phyloP scores from a whole-genome alignment of 352 stramenopile species.

The Phytophthora pinifolia region DNA sequence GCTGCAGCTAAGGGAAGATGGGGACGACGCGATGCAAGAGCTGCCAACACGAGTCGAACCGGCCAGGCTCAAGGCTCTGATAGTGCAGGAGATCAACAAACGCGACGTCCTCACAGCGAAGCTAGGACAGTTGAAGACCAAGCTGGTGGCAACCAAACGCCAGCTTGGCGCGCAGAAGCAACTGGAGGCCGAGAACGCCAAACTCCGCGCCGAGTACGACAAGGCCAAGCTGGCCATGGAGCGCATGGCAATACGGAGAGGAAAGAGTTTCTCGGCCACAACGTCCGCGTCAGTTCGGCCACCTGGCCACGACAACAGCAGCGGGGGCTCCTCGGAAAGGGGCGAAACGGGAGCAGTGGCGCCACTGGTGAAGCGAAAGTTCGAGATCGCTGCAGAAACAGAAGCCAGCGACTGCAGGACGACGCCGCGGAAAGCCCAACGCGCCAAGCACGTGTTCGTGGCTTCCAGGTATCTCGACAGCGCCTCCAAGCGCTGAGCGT shows the following conservation, averaged over 20 bases:
- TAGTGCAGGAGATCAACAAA: constrained; percentile 40
- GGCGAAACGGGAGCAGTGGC: background rate
- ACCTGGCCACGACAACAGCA: constrained; percentile 8
- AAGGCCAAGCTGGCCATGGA: constrained; percentile 69
- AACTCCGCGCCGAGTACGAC: constrained; percentile 61
- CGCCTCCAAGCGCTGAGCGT: constrained; percentile 32
- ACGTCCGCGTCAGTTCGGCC: constrained; percentile 8
- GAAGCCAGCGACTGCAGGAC: constrained; percentile 10
- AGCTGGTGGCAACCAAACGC: constrained; percentile 39
- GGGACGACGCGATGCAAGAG: constrained; percentile 1
- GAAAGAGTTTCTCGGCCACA: constrained; percentile 20
- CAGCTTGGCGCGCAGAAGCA: constrained; percentile 40
- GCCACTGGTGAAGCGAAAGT: constrained; percentile 23
- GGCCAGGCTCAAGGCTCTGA: constrained; percentile 34
- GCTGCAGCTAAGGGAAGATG: constrained; percentile 19
- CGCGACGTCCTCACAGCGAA: constrained; percentile 20
- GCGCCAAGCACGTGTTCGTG: constrained; percentile 46
- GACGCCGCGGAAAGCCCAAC: constrained; percentile 34
- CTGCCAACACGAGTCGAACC: constrained; percentile 19
- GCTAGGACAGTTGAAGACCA: constrained; percentile 31
- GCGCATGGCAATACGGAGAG: constrained; percentile 42
- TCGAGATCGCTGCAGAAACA: constrained; percentile 14
- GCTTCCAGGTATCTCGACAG: constrained; percentile 46
- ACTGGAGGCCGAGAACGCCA: constrained; percentile 49
- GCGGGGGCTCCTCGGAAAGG: constrained; percentile 18